Base-by-base conservation (phyloP, 179 eudicot genomes). In the Silene noctiflora region DNA sequence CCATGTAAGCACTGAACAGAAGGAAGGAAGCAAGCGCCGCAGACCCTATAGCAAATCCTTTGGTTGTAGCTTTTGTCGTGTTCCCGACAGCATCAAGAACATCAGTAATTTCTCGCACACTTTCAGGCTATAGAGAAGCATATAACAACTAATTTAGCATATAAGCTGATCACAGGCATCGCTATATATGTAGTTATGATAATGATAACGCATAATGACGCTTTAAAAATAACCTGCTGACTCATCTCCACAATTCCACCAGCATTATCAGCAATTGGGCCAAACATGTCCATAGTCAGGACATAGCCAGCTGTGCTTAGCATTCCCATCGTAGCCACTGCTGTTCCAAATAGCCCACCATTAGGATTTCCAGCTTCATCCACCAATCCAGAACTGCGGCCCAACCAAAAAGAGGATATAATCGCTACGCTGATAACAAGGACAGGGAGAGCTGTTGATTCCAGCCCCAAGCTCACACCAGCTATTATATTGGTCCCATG, bases 171-270 rank as follows among this genome's bases (percentile, higher is more conserved):
- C 74, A 10, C 67, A 46, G 65, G 27, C 22, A 61, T 53, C 21
- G 14, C 11, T 27, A 25, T 63, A 29, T 14, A 61, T 22, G 11
- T 39, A 67, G 25, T 25, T 13, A 35, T 46, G 13, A 12, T 2
- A 21, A 62, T 62, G 66, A 48, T 25, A 48, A 33, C 6, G 7
- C 39, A 33, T 33, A 33, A 33, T 5, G 46, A 21, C 29, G 9
- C 24, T 51, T 24, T 21, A 64, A 55, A 29, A 10, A 58, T 82
- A 83, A 93, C 99, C 98, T 93, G 98, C 84, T 93, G 97, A 79
- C 99, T 95, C 99, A 95, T 95, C 89, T 95, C 99, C 59, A 91
- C 99, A 81, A 95, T 95, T 75, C 99, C 99, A 86, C 99, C 99
- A 16, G 99, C 99, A 89, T 95, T 95, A 83, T 95, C 99, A 75